Conservation (phyloP, 768 basidiomycete genomes). For the Phanerodontia chrysosporium region DNA sequence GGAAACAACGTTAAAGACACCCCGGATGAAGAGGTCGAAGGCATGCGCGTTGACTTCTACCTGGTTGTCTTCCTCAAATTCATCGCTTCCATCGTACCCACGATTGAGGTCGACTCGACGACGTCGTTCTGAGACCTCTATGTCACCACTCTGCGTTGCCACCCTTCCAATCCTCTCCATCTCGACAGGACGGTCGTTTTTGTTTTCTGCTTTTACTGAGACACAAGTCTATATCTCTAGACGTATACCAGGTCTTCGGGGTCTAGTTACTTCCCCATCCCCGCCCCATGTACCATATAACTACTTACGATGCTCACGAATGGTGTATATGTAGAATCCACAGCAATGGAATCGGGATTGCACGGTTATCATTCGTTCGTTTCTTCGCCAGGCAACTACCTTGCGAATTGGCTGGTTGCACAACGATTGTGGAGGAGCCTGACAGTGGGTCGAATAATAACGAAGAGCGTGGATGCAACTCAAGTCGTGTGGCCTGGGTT, state of each 20-base stretch:
- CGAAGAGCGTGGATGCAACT: too few species aligned
- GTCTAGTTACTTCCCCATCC: not conserved
- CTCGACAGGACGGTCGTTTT: not conserved
- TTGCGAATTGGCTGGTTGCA: too few species aligned
- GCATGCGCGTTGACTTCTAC: slow-evolving; percentile 97
- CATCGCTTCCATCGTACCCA: slow-evolving; percentile 97
- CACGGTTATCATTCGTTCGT: not conserved
- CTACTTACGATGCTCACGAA: not conserved
- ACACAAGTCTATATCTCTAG: slow-evolving; percentile 9
- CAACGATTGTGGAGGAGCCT: too few species aligned
- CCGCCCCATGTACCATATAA: not conserved
- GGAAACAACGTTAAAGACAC: slow-evolving; percentile 40
- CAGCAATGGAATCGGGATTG: not conserved
- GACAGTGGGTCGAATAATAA: too few species aligned
- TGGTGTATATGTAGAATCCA: not conserved
- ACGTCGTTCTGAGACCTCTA: slow-evolving; percentile 41
- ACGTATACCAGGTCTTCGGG: slow-evolving; percentile 10
- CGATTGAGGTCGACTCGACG: slow-evolving; percentile 95
- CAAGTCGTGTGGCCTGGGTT: too few species aligned
- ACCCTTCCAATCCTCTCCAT: not conserved
- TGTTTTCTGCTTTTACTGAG: not conserved
- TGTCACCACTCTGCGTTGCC: too few species aligned
- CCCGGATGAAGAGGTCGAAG: slow-evolving; percentile 74
- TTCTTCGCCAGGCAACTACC: too few species aligned
- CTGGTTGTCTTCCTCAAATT: slow-evolving; percentile 99